These are phyloP conservation scores for Diaporthe eres DNA, from an alignment of 2,329 filamentous ascomycete species.

Conservation along the genomic window DNA sequence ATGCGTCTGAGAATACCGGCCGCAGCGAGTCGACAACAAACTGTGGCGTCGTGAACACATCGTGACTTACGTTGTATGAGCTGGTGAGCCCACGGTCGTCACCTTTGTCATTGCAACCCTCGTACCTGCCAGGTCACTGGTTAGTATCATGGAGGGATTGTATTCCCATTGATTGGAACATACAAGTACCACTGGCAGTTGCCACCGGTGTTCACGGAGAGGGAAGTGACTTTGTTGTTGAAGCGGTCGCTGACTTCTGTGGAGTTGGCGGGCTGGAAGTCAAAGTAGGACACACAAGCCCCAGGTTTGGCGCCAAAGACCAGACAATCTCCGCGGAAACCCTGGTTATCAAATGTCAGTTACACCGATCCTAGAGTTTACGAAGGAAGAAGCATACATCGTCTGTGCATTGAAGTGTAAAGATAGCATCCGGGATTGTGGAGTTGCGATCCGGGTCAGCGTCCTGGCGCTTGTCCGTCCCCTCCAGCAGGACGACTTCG, in stretches of 20 bases:
- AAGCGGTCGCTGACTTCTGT: conserved; percentile 20
- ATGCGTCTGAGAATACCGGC: not conserved
- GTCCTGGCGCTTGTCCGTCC: conserved; percentile 20
- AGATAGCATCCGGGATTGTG: conserved; percentile 6
- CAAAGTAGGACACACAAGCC: conserved; percentile 15
- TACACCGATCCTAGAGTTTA: not conserved
- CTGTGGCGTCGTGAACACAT: fast-evolving
- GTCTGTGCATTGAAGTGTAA: conserved; percentile 10
- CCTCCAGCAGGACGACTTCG: conserved; percentile 17
- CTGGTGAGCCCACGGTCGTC: conserved; percentile 15
- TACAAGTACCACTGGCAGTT: conserved; percentile 19
- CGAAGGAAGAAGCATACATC: not conserved
- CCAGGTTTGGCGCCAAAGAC: conserved; percentile 19
- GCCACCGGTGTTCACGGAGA: conserved; percentile 11
- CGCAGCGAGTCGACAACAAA: no score
- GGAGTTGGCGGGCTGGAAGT: conserved; percentile 16
- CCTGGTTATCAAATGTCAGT: not conserved
- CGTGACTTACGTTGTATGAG: conserved; percentile 14
- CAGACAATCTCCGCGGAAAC: conserved; percentile 3
- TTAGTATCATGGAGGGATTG: not conserved
- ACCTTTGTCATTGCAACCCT: conserved; percentile 12
- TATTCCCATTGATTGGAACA: not conserved
- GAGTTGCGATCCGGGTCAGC: conserved; percentile 8
- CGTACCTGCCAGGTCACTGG: not conserved
- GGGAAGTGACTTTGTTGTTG: conserved; percentile 18